Evolutionary conservation across 2,329 filamentous ascomycete species (phyloP).

Genomic region (Orbilia ellipsospora): DNA sequence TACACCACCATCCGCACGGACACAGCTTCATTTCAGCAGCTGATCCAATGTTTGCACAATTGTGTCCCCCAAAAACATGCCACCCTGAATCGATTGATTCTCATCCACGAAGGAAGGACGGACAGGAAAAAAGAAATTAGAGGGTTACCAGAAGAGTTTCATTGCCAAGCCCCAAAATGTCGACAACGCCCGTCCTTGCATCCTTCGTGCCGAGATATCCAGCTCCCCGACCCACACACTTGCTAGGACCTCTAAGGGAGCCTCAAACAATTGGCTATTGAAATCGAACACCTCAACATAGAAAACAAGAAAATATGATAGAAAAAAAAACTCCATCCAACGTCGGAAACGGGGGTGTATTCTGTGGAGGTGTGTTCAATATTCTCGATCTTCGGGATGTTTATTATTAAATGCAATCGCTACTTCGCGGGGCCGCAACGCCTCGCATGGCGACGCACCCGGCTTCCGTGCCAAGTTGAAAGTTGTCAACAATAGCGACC

Average conservation of each 20-base stretch:
- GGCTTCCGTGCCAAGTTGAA: too few species aligned
- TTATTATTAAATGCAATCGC: slow-evolving; percentile 8
- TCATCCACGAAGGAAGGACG: background rate
- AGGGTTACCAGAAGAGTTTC: slow-evolving; percentile 2
- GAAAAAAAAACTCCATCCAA: slow-evolving; percentile 13
- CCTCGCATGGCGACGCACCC: background rate
- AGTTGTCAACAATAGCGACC: too few species aligned
- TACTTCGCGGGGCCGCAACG: slow-evolving; percentile 11
- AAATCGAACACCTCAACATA: too few species aligned
- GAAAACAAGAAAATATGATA: too few species aligned
- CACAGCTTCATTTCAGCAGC: background rate
- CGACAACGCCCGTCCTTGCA: background rate
- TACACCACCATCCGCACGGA: background rate
- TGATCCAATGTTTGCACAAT: background rate
- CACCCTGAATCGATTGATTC: background rate
- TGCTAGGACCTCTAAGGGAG: background rate
- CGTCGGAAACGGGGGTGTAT: slow-evolving; percentile 2
- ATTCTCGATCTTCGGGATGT: slow-evolving; percentile 33
- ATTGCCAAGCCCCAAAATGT: background rate
- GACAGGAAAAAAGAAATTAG: background rate
- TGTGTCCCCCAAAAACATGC: background rate
- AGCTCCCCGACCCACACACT: background rate
- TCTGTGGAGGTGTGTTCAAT: background rate
- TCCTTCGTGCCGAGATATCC: background rate
- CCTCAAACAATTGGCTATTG: too few species aligned